phyloP scores from a whole-genome alignment of 2,329 filamentous ascomycete genomes.

The Balansia obtecta region DNA sequence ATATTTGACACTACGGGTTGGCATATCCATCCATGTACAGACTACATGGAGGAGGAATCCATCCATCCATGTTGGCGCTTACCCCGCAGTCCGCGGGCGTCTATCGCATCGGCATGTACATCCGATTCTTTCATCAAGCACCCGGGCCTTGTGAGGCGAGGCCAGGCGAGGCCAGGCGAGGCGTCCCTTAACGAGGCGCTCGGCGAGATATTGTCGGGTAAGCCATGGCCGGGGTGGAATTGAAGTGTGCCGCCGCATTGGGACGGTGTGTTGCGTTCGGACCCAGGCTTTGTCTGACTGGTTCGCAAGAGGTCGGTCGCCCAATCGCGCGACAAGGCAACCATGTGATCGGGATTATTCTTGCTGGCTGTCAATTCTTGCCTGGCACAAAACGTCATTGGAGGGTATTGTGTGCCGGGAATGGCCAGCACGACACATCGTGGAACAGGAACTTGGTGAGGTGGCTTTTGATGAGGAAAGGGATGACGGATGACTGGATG shows the following conservation, averaged over 20 bases:
- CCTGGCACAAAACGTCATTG: neutral
- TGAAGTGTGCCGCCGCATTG: neutral
- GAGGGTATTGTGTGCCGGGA: neutral
- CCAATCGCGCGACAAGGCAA: neutral
- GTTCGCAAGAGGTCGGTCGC: neutral
- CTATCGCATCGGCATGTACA: neutral
- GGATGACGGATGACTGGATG: no score
- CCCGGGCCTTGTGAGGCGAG: no score
- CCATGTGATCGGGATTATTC: neutral
- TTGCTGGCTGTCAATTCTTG: neutral
- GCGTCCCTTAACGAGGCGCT: neutral
- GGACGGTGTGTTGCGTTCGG: neutral
- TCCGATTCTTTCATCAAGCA: constrained; percentile 5
- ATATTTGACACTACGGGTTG: constrained; percentile 2
- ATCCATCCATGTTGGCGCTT: neutral
- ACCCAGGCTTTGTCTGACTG: constrained; percentile 2
- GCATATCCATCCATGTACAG: no score
- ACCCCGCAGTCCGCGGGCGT: constrained; percentile 6
- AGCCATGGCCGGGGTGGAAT: neutral
- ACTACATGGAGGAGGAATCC: no score
- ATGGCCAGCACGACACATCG: neutral
- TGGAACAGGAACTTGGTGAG: neutral
- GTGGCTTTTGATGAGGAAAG: neutral
- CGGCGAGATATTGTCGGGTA: neutral
- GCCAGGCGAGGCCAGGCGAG: no score